Conservation (phyloP, 2,329 filamentous ascomycete genomes). For the Neonectria neomacrospora region DNA sequence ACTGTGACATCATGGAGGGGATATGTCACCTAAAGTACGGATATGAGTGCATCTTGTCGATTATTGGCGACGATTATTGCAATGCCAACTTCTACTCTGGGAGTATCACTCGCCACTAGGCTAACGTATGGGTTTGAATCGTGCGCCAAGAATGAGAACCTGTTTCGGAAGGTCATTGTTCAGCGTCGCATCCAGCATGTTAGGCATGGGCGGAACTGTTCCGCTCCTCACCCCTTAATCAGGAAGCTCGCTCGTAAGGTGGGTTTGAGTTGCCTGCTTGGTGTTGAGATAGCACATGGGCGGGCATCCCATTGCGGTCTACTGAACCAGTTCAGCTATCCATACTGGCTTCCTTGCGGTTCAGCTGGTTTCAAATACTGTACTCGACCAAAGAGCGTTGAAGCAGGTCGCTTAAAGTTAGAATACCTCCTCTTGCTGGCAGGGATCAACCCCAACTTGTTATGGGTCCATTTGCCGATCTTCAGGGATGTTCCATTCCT, state of each 20-base stretch:
- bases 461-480: slow-evolving; percentile 8
- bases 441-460: slow-evolving; percentile 2
- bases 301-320: neutral
- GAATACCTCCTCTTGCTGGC: neutral
- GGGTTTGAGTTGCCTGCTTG: neutral
- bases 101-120: neutral
- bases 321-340: neutral
- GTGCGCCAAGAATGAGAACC: neutral
- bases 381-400: neutral
- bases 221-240: neutral
- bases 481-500: slow-evolving; percentile 6
- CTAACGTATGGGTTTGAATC: too few relatives aligned
- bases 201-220: neutral
- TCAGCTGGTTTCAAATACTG: slow-evolving; percentile 26
- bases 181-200: neutral
- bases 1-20: slow-evolving; percentile 11
- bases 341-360: neutral
- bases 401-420: neutral
- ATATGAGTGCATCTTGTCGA: slow-evolving; percentile 12
- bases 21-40: neutral
- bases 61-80: neutral
- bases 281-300: neutral
- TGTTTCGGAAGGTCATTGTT: neutral
- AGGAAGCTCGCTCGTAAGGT: neutral
- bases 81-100: neutral